These are phyloP conservation scores for Pistacia vera DNA, from an alignment of 345 rosid species.

Conservation along the genomic window DNA sequence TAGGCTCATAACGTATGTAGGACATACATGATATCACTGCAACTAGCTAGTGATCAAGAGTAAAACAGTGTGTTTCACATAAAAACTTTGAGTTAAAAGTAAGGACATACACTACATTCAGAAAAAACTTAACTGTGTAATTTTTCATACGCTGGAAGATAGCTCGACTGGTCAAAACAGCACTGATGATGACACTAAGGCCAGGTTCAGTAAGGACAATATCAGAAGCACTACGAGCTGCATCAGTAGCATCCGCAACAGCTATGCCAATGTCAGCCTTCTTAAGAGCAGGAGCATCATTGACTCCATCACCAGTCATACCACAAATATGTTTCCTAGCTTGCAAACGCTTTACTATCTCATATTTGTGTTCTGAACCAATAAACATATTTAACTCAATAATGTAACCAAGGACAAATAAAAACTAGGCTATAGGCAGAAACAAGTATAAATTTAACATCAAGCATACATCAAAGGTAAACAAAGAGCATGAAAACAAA, in stretches of 20 bases:
- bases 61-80: background rate
- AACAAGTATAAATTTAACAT: background rate
- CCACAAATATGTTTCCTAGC: conserved; percentile 98
- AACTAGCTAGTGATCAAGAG: background rate
- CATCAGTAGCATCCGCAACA: conserved; percentile 99
- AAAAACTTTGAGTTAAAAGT: background rate
- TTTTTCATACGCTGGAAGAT: conserved; percentile 99
- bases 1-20: background rate
- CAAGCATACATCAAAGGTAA: conserved; percentile 6
- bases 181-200: conserved; percentile 96
- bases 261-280: conserved; percentile 99
- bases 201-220: conserved; percentile 98
- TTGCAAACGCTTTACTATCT: conserved; percentile 94
- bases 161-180: conserved; percentile 96
- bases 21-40: background rate
- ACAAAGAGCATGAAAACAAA: conserved; percentile 1
- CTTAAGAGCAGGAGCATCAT: conserved; percentile 99
- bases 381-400: background rate
- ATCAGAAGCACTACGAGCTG: conserved; percentile 98
- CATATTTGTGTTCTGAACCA: conserved; percentile 90
- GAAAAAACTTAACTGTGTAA: conserved; percentile 70
- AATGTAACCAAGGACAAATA: conserved; percentile 7
- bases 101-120: background rate
- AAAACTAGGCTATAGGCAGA: background rate
- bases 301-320: conserved; percentile 99